Base-by-base conservation (phyloP, 2,329 filamentous ascomycete species). In the Aspergillus japonicus region DNA sequence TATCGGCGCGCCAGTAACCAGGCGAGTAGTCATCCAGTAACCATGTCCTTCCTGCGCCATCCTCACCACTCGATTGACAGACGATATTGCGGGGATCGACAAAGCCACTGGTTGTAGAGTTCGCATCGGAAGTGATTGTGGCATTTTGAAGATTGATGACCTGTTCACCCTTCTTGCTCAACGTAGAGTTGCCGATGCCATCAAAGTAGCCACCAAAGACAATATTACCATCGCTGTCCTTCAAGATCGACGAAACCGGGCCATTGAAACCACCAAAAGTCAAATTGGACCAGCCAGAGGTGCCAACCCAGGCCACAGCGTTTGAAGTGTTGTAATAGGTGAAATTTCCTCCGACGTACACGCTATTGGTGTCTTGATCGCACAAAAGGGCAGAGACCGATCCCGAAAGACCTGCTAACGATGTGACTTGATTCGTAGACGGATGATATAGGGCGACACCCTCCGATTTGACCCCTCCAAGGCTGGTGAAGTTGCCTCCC, bases 201-300 rank as follows among this genome's bases (percentile, higher is more conserved):
- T 91, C 92, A 72, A 99, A 99, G 58, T 85, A 86, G 53, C 95
- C 95, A 50, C 92, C 96, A 72, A 97, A 99, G 57, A 98, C 85
- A 64, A 99, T 90, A 71, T 96, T 90, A 8, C 90, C 91, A 67
- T 91, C 89, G 1, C 88, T 82, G 21, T 88, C 86, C 77, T 91
- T 92, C 54, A 87, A 83, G 66, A 99, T 98, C 42, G 93, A 90
- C 63, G 86, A 86, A 54, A 99, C 92, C 2, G 91, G 91, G 26
- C 93, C 93, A 76, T 98, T 98, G 78, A 99, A 96, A 23, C 96
- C 96, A 47, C 88, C 87, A 79, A 99, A 99, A 2, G 94, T 89
- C 58, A 99, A 79, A 69, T 91, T 89, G 21, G 84, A 85, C 89
- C 91, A 97, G 52, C 85, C 87, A 31, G 86, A 79, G 10, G 80